These are phyloP conservation scores for Suhomyces prunicola DNA, from an alignment of 805 yeast species.

Conservation along the genomic window DNA sequence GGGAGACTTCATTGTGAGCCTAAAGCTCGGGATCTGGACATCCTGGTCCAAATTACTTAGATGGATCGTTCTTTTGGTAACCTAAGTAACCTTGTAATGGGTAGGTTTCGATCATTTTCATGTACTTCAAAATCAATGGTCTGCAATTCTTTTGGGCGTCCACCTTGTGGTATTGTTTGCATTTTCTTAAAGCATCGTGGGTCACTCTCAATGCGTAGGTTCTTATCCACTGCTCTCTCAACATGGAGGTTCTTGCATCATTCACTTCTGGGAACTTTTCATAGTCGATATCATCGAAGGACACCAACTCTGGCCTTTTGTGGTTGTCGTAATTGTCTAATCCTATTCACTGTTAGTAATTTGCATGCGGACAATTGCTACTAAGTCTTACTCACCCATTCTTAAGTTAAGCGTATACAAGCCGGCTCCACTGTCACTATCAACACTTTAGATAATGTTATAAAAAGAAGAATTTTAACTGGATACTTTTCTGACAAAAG, in stretches of 20 bases:
- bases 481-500: slow-evolving; percentile 14
- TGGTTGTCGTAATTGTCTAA: slow-evolving; percentile 39
- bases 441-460: slow-evolving; percentile 1
- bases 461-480: slow-evolving; percentile 33
- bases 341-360: slow-evolving; percentile 18
- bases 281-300: slow-evolving; percentile 82
- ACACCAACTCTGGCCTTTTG: slow-evolving; percentile 64
- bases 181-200: slow-evolving; percentile 72
- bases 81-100: slow-evolving; percentile 72
- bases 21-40: not conserved
- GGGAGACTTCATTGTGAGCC: not conserved
- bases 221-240: slow-evolving; percentile 79
- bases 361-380: not conserved
- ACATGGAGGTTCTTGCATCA: slow-evolving; percentile 71
- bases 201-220: slow-evolving; percentile 62
- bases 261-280: slow-evolving; percentile 59
- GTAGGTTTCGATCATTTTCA: slow-evolving; percentile 71
- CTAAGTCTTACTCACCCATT: slow-evolving; percentile 17
- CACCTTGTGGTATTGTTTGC: slow-evolving; percentile 58
- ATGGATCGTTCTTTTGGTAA: slow-evolving; percentile 86
- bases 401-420: slow-evolving; percentile 1
- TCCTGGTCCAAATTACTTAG: slow-evolving; percentile 43
- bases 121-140: slow-evolving; percentile 70
- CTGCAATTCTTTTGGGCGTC: slow-evolving; percentile 69
- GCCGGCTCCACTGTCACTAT: not conserved